A percentile compares a stretch with the other conserved stretches of the same genome.
These are phyloP conservation scores for Daldinia loculata DNA, from an alignment of 495 filamentous ascomycete genomes.

Conservation along the genomic window DNA sequence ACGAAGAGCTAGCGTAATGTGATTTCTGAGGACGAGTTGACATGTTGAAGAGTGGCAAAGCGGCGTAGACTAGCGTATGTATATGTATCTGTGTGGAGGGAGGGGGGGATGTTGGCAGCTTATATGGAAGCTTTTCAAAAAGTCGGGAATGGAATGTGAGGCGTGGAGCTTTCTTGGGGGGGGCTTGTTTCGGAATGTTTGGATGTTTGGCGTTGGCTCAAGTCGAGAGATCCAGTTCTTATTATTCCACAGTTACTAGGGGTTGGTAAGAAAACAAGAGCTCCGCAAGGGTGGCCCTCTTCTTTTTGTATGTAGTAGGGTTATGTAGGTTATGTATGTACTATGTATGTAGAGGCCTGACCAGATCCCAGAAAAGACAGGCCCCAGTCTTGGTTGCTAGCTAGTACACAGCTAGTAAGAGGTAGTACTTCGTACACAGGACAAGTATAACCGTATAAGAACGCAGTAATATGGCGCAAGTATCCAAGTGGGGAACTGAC, in stretches of 20 bases:
- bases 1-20: conserved; percentile 52
- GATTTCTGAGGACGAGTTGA: conserved; percentile 49
- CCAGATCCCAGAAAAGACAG: conserved; percentile 22
- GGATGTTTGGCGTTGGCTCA: conserved; percentile 34
- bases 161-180: conserved; percentile 23
- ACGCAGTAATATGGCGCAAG: conserved; percentile 34
- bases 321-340: conserved; percentile 1
- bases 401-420: conserved; percentile 9
- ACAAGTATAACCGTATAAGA: conserved; percentile 19
- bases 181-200: conserved; percentile 40
- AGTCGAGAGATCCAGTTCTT: conserved; percentile 37
- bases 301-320: conserved; percentile 18
- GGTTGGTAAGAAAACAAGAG: background rate
- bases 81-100: conserved; percentile 15
- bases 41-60: conserved; percentile 42
- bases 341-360: conserved; percentile 21
- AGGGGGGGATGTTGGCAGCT: conserved; percentile 18
- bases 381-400: conserved; percentile 14
- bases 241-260: conserved; percentile 6
- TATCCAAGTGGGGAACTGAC: conserved; percentile 21
- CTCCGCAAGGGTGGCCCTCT: conserved; percentile 31
- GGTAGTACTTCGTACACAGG: conserved; percentile 13
- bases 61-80: conserved; percentile 18
- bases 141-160: conserved; percentile 29
- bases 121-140: conserved; percentile 32